Evolutionary conservation across 106 monocot species (phyloP).

Genomic region (Narthecium ossifragum): DNA sequence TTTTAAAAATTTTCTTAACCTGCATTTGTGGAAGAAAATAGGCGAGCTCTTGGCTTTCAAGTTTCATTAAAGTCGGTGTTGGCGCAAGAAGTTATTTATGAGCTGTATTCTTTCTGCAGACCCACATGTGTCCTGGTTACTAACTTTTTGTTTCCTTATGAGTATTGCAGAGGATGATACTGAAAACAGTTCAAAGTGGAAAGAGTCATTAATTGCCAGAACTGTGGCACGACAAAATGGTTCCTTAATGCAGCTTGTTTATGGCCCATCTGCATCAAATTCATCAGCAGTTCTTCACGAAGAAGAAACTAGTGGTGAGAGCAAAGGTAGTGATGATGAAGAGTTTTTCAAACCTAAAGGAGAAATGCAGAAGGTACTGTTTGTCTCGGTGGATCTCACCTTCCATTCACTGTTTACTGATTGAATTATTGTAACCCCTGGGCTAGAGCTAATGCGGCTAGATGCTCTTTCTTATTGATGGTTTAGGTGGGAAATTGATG

Average conservation of each 20-base stretch:
- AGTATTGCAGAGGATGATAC: slow-evolving; percentile 28
- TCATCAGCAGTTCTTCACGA: slow-evolving; percentile 5
- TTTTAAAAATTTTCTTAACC: no score
- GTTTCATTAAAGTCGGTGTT: no score
- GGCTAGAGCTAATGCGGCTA: no score
- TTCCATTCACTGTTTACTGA: background rate
- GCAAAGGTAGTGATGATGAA: slow-evolving; percentile 72
- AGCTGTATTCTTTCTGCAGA: no score
- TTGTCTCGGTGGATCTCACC: background rate
- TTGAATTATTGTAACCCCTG: no score
- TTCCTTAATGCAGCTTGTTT: slow-evolving; percentile 89
- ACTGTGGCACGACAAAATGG: slow-evolving; percentile 35
- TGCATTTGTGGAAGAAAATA: no score
- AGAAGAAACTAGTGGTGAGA: slow-evolving; percentile 31
- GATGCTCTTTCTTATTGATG: background rate
- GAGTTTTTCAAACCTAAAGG: slow-evolving; percentile 82
- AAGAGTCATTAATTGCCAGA: slow-evolving; percentile 63
- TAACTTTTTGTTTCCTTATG: background rate
- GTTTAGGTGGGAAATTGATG: background rate
- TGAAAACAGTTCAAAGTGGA: slow-evolving; percentile 76
- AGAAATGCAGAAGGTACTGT: slow-evolving; percentile 55
- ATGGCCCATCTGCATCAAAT: slow-evolving; percentile 41
- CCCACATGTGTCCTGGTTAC: no score
- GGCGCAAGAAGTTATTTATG: no score
- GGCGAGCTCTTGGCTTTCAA: no score